These are phyloP conservation scores for Leccinellum luteum DNA, from an alignment of 768 basidiomycete genomes.

Conservation along the genomic window DNA sequence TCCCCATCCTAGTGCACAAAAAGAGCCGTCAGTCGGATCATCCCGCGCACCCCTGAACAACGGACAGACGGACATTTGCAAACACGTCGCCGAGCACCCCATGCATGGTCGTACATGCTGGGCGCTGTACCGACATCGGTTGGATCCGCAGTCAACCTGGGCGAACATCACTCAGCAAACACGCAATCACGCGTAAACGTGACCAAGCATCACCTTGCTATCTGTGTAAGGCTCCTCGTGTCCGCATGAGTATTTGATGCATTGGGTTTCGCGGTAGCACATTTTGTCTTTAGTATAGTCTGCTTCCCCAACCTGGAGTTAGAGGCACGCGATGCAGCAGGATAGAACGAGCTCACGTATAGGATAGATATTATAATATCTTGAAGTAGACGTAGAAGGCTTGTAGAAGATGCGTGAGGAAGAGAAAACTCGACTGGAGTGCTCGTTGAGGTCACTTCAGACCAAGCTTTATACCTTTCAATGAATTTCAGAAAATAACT, in stretches of 20 bases:
- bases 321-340: slow-evolving; percentile 5
- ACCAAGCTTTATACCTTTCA: slow-evolving; percentile 24
- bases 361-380: slow-evolving; percentile 22
- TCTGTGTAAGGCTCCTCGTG: slow-evolving; percentile 34
- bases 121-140: slow-evolving; percentile 43
- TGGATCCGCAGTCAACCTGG: slow-evolving; percentile 43
- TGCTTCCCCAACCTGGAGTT: slow-evolving; percentile 6
- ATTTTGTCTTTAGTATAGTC: slow-evolving; percentile 26
- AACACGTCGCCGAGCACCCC: slow-evolving; percentile 39
- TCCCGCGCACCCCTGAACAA: background rate
- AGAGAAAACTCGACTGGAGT: slow-evolving; percentile 6
- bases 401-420: background rate
- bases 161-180: slow-evolving; percentile 6
- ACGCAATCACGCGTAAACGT: slow-evolving; percentile 25
- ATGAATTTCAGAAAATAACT: slow-evolving; percentile 4
- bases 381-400: slow-evolving; percentile 5
- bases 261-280: slow-evolving; percentile 44
- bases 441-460: slow-evolving; percentile 7
- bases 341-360: slow-evolving; percentile 15
- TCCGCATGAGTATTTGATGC: slow-evolving; percentile 37
- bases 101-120: slow-evolving; percentile 34
- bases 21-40: slow-evolving; percentile 15
- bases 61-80: slow-evolving; percentile 34
- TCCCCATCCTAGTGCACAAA: slow-evolving; percentile 19
- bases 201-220: slow-evolving; percentile 27